Conservation (phyloP, 257 asterid species). For the Solanum ossicruentum region DNA sequence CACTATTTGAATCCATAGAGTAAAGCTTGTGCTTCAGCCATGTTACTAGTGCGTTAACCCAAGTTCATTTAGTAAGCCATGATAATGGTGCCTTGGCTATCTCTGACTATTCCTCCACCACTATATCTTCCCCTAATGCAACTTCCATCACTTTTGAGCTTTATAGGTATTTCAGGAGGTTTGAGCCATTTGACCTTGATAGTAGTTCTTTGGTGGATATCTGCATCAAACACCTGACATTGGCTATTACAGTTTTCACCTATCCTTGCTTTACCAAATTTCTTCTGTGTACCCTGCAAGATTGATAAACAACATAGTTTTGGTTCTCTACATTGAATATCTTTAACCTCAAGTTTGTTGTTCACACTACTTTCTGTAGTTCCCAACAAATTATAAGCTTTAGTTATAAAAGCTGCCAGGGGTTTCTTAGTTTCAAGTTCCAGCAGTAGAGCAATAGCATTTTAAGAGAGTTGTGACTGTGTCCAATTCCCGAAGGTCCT, state of each 20-base stretch:
- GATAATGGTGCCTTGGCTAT: background rate
- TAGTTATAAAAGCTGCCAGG: background rate
- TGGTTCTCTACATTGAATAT: background rate
- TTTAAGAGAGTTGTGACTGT: background rate
- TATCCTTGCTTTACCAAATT: background rate
- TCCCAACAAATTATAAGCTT: background rate
- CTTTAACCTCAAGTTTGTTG: background rate
- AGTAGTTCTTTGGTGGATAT: background rate
- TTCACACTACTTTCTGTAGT: background rate
- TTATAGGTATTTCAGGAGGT: background rate
- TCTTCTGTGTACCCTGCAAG: background rate
- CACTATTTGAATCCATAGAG: background rate
- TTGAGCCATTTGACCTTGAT: background rate
- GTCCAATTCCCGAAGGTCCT: background rate
- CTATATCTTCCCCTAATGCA: background rate
- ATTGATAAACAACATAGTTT: background rate
- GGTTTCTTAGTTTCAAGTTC: background rate
- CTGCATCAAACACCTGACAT: background rate
- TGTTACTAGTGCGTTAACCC: background rate
- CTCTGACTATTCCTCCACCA: background rate
- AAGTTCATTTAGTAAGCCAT: background rate
- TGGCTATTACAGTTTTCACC: background rate
- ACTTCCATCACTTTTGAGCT: background rate
- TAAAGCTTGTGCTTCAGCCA: background rate
- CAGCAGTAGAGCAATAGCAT: background rate